Evolutionary conservation across 345 rosid genomes (phyloP).

Genomic region (Populus ilicifolia): DNA sequence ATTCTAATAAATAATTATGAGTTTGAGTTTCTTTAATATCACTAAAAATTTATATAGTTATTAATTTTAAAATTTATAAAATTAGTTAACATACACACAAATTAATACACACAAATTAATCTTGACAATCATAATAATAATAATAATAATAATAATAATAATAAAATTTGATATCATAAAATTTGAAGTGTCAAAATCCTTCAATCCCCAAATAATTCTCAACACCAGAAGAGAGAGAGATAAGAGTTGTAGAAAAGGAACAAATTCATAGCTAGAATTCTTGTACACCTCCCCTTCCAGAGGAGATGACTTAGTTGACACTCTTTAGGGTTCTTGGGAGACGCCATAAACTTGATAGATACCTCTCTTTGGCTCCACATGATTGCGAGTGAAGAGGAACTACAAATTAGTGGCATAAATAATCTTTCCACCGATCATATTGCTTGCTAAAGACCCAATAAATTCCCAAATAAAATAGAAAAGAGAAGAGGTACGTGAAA

Average conservation of each 20-base stretch:
- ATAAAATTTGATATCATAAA: too few species aligned
- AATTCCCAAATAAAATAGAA: background rate
- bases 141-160: too few species aligned
- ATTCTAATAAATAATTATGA: too few species aligned
- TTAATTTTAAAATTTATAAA: rapidly evolving
- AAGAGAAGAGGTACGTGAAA: background rate
- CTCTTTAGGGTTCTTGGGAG: background rate
- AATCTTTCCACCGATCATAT: background rate
- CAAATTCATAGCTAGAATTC: background rate
- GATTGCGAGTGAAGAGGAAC: background rate
- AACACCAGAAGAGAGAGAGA: background rate
- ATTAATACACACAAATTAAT: too few species aligned
- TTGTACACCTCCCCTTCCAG: background rate
- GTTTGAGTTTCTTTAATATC: rapidly evolving
- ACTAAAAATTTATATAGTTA: rapidly evolving
- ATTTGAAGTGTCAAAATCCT: background rate
- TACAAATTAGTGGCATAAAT: background rate
- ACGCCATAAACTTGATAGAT: too few species aligned
- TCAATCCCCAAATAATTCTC: background rate
- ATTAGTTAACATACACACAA: rapidly evolving
- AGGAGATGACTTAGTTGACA: background rate
- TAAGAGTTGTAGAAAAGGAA: background rate
- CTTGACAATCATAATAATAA: too few species aligned
- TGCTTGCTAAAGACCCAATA: background rate
- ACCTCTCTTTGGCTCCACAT: too few species aligned